Conservation (phyloP, 1,139 yeast species). For the Suhomyces anneliseae region DNA sequence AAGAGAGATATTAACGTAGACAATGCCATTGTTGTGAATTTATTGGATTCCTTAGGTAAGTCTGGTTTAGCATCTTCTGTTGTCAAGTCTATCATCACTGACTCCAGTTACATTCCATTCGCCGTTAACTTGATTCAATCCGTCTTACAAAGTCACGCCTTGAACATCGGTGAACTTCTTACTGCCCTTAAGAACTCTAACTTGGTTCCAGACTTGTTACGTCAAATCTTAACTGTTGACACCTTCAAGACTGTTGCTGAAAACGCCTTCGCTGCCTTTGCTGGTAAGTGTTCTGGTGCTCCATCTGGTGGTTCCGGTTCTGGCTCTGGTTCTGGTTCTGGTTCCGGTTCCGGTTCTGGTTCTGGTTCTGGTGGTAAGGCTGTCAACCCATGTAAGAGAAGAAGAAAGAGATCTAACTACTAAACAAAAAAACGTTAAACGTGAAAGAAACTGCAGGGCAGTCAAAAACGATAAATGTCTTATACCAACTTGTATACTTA, state of each 20-base stretch:
- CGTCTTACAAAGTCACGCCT: constrained; percentile 32
- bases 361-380: constrained; percentile 7
- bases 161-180: constrained; percentile 29
- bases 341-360: constrained; percentile 15
- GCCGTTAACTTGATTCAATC: constrained; percentile 35
- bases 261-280: constrained; percentile 45
- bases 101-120: constrained; percentile 38
- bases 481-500: constrained; percentile 9
- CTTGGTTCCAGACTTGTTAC: constrained; percentile 37
- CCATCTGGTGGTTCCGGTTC: constrained; percentile 12
- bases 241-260: constrained; percentile 40
- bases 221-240: constrained; percentile 33
- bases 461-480: constrained; percentile 1
- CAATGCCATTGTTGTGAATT: constrained; percentile 34
- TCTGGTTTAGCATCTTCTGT: constrained; percentile 48
- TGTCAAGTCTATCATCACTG: constrained; percentile 42
- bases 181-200: constrained; percentile 38
- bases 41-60: constrained; percentile 41
- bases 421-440: constrained; percentile 11
- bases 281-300: constrained; percentile 34
- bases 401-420: constrained; percentile 34
- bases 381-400: constrained; percentile 34
- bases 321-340: constrained; percentile 9
- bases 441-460: constrained; percentile 10
- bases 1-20: constrained; percentile 24